These are phyloP conservation scores for Orbilia javanica DNA, from an alignment of 2,329 filamentous ascomycete genomes.

Conservation along the genomic window DNA sequence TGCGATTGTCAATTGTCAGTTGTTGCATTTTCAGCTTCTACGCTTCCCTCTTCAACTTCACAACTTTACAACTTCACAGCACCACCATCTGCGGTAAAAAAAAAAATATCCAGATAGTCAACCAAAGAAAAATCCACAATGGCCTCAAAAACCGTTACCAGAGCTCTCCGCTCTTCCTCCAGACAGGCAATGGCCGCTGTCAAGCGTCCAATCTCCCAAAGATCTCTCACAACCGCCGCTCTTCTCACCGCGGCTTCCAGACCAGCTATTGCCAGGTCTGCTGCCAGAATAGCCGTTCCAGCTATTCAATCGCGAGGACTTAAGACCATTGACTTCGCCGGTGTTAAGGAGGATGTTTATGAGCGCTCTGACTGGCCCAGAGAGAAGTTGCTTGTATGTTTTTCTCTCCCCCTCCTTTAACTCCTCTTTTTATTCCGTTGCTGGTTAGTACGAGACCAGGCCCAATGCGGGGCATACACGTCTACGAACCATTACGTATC, in stretches of 20 bases:
- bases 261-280: slow-evolving; percentile 67
- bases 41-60: not conserved
- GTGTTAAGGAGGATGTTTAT: slow-evolving; percentile 92
- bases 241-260: slow-evolving; percentile 61
- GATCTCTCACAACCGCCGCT: slow-evolving; percentile 56
- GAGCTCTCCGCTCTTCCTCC: slow-evolving; percentile 54
- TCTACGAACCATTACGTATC: not conserved
- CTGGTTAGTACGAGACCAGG: not conserved
- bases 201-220: slow-evolving; percentile 35
- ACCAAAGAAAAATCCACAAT: slow-evolving; percentile 13
- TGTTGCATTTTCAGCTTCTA: slow-evolving; percentile 9
- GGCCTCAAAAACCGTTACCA: slow-evolving; percentile 51
- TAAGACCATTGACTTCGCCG: slow-evolving; percentile 99
- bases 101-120: not conserved
- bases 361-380: slow-evolving; percentile 98
- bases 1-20: slow-evolving; percentile 4
- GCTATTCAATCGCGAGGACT: slow-evolving; percentile 83
- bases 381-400: slow-evolving; percentile 92
- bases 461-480: not conserved
- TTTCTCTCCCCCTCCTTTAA: not conserved
- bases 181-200: slow-evolving; percentile 49
- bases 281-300: slow-evolving; percentile 67
- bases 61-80: not conserved
- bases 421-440: not conserved
- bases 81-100: not conserved